Evolutionary conservation across 1,139 yeast species (phyloP).

Genomic region (Geotrichum phurueaensis): DNA sequence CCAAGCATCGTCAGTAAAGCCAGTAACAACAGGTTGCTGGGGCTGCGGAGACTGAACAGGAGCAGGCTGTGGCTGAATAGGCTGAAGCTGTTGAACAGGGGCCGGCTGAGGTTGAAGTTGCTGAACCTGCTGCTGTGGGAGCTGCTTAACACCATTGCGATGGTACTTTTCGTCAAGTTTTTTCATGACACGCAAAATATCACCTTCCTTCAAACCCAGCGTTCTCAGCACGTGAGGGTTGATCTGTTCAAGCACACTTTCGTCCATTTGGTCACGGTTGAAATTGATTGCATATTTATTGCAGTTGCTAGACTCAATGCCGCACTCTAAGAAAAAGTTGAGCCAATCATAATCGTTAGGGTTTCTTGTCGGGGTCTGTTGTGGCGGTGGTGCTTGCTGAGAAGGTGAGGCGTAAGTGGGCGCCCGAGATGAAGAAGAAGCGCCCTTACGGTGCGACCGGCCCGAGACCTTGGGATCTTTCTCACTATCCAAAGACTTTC

Average conservation of each 20-base stretch:
- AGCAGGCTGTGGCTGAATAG: slow-evolving; percentile 1
- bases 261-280: slow-evolving; percentile 87
- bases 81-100: background rate
- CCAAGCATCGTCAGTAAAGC: slow-evolving; percentile 14
- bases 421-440: background rate
- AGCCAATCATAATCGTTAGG: slow-evolving; percentile 82
- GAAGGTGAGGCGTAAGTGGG: background rate
- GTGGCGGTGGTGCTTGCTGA: background rate
- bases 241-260: slow-evolving; percentile 72
- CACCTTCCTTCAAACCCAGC: slow-evolving; percentile 92
- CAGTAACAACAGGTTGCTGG: slow-evolving; percentile 28
- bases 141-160: slow-evolving; percentile 36
- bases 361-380: background rate
- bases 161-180: slow-evolving; percentile 68
- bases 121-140: background rate
- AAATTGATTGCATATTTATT: slow-evolving; percentile 87
- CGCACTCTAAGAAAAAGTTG: slow-evolving; percentile 87
- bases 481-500: slow-evolving; percentile 39
- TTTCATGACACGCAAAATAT: slow-evolving; percentile 82
- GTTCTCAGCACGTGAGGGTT: slow-evolving; percentile 79
- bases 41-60: slow-evolving; percentile 1
- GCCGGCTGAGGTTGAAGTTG: background rate
- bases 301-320: slow-evolving; percentile 89
- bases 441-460: slow-evolving; percentile 2
- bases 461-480: slow-evolving; percentile 20